Base-by-base conservation (phyloP, 495 filamentous ascomycete species). In the Geopyxis carbonaria region DNA sequence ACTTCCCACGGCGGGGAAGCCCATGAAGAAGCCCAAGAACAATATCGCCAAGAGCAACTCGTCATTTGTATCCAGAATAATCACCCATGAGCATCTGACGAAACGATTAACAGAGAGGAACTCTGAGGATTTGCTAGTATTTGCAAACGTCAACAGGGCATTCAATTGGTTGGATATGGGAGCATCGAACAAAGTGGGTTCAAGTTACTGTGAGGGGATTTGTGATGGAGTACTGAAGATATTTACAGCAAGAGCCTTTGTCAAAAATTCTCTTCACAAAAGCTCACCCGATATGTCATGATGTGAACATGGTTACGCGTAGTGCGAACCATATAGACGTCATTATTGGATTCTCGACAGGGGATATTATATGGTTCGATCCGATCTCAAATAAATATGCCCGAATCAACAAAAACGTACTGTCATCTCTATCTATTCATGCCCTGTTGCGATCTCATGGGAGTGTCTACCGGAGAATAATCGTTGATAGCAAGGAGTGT, bases 361-460 rank as follows among this genome's bases (percentile, higher is more conserved):
- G 83, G 18, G 89, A 97, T 53, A 89, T 95, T 34, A 86, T 97
- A 33, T 97, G 91, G 91, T 97, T 87, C 63, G 89, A 97, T 61
- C 86, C 89, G 9, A 82, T 93, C 52, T 85, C 84, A 14, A 85
- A 93, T 50, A 89, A 93, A 54, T 97, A 97, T 56, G 80, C 80
- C 2, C 76, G 91, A 4, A 68, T 97, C 43, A 97, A 97, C 60
- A 97, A 97, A 60, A 94, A 94, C 58, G 77, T 78, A 57, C 25
- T 28, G n/a, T 14, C 8, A 9, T 21, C 34, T 37, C 8, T 22
- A 14, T 24, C 3, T 10, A 40, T 1, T 0, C 14, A n/a, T n/a
- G n/a, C n/a, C n/a, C n/a, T n/a, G n/a, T n/a, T 22, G n/a, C 25
- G 8, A 8, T 29, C 8, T n/a, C 25, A 8, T 29, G 25, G 13